Evolutionary conservation across 2,329 filamentous ascomycete species (phyloP).

Genomic region (Fusarium sp.): DNA sequence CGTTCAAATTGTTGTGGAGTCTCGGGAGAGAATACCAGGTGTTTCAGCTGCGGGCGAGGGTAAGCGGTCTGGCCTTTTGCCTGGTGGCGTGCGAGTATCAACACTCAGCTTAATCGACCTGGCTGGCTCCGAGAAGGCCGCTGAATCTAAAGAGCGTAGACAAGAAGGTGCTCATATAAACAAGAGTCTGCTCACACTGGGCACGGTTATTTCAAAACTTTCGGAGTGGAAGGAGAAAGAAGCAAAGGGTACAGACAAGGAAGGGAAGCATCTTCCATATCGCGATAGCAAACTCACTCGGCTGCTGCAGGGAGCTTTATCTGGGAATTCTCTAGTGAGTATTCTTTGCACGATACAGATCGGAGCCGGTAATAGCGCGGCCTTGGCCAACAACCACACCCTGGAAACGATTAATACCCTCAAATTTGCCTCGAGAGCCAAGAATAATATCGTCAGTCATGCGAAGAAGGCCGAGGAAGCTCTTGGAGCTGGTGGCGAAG

Average conservation of each 20-base stretch:
- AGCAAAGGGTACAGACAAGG: slow-evolving; percentile 77
- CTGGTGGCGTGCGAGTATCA: slow-evolving; percentile 93
- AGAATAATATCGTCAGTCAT: slow-evolving; percentile 98
- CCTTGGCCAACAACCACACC: slow-evolving; percentile 78
- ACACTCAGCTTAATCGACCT: slow-evolving; percentile 96
- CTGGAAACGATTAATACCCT: slow-evolving; percentile 93
- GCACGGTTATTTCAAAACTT: slow-evolving; percentile 93
- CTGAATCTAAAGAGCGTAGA: slow-evolving; percentile 91
- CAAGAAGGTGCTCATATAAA: slow-evolving; percentile 98
- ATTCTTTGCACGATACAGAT: slow-evolving; percentile 97
- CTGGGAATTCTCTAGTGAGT: slow-evolving; percentile 93
- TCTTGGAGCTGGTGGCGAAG: slow-evolving; percentile 81
- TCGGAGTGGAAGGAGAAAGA: slow-evolving; percentile 89
- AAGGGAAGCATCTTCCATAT: slow-evolving; percentile 93
- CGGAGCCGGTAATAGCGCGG: slow-evolving; percentile 77
- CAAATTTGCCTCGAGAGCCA: slow-evolving; percentile 95
- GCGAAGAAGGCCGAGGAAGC: slow-evolving; percentile 95
- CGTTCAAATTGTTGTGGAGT: slow-evolving; percentile 98
- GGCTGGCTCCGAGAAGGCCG: slow-evolving; percentile 94
- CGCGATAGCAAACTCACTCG: slow-evolving; percentile 97
- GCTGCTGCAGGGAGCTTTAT: slow-evolving; percentile 89
- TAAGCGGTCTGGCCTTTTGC: slow-evolving; percentile 76
- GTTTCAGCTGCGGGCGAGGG: slow-evolving; percentile 52
- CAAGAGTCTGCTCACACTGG: slow-evolving; percentile 93
- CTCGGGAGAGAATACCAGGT: slow-evolving; percentile 82